A percentile compares a stretch with the other conserved stretches of the same genome.
phyloP scores from a whole-genome alignment of 441 rosid genomes.

The Daphne laureola region DNA sequence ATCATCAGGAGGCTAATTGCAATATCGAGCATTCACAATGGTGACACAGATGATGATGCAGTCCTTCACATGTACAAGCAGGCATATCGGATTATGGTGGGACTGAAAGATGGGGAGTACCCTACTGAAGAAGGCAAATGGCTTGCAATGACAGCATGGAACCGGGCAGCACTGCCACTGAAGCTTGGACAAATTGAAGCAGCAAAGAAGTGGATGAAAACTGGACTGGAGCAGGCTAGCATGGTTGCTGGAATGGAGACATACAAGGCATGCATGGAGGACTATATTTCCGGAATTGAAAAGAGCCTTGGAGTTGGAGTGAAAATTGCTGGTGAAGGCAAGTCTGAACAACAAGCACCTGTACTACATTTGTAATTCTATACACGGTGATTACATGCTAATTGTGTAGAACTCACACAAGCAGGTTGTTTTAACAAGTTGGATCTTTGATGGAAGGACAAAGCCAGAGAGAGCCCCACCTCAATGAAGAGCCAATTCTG shows the following conservation, averaged over 20 bases:
- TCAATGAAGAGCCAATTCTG: too few relatives aligned
- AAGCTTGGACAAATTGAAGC: constrained; percentile 54
- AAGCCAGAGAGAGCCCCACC: too few relatives aligned
- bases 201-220: constrained; percentile 74
- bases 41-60: constrained; percentile 51
- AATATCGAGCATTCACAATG: constrained; percentile 59
- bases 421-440: neutral
- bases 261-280: constrained; percentile 76
- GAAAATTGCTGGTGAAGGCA: constrained; percentile 16
- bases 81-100: constrained; percentile 80
- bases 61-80: constrained; percentile 67
- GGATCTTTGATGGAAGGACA: too few relatives aligned
- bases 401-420: too few relatives aligned
- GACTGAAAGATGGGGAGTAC: constrained; percentile 79
- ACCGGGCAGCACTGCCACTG: constrained; percentile 70
- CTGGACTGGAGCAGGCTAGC: constrained; percentile 59
- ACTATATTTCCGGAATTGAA: constrained; percentile 41
- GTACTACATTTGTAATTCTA: constrained; percentile 7
- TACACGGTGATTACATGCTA: neutral
- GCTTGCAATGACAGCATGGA: constrained; percentile 93
- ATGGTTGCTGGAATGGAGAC: constrained; percentile 74
- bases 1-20: constrained; percentile 57
- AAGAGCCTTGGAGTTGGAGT: constrained; percentile 24
- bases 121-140: constrained; percentile 90
- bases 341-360: constrained; percentile 4